Evolutionary conservation across 2,329 filamentous ascomycete genomes (phyloP), one percentile per base, ranked within the genome.

Genomic region (Aspergillus hortae): DNA sequence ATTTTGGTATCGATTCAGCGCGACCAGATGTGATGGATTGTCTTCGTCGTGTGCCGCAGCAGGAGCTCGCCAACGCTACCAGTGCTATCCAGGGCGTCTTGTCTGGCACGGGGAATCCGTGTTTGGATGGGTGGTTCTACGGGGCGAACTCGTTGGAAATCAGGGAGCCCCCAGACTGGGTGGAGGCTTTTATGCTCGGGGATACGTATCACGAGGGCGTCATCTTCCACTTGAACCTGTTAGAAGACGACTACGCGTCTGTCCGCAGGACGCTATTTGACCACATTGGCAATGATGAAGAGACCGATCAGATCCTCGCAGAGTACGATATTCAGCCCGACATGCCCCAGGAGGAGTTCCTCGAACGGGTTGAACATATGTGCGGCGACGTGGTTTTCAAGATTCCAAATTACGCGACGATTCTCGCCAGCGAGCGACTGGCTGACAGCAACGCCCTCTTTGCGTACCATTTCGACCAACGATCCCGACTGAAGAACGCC

Each of bases 381-480:
- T 60, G 55, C 21, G 60, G 62, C 10, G 62, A 66, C 46, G 57
- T 50, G 1, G 44, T 61, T 12, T 66, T 65, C 52, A 64, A 62
- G 12, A 56, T 65, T 3, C 61, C 57, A 2, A 65, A 66, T 14
- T 64, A 61, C 12, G 46, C 54, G 0, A 51, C 58, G 3, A 25
- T 54, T 5, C 44, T 46, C 11, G 48, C 40, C 10, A 58, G 49
- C 25, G 1, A 15, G 9, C 23, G 15, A 9, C 42, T 49, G 4
- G 21, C 35, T 2, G 15, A 44, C 3, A 7, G 42, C 9, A 44
- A 46, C 1, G 33, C 35, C 2, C 30, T 57, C 2, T 63, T 57
- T 33, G n/a, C 48, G 6, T 66, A 65, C 19, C 62, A 65, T 44
- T 64, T 64, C 21, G 64, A 65, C 23, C 63, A 65, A 41, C 55